phyloP scores from a whole-genome alignment of 2,329 filamentous ascomycete genomes.

The Verticillium albo-atrum region DNA sequence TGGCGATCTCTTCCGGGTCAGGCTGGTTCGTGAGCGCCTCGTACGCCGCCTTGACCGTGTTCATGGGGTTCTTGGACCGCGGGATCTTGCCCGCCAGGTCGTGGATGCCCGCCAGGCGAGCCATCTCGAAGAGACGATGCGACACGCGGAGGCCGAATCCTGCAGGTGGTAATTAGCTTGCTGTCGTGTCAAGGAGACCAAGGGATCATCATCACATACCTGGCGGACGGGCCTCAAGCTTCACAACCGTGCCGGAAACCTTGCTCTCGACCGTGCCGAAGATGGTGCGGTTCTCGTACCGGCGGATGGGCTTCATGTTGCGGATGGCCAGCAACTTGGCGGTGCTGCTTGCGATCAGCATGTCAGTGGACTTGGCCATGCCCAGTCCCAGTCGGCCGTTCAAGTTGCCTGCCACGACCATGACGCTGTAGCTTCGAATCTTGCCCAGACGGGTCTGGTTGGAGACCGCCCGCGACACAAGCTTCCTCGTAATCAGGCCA shows the following conservation, averaged over 20 bases:
- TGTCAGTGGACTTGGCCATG: conserved; percentile 81
- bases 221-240: conserved; percentile 77
- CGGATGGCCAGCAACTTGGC: conserved; percentile 77
- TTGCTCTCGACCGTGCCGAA: conserved; percentile 81
- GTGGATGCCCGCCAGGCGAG: conserved; percentile 76
- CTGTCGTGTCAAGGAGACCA: background rate
- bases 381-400: conserved; percentile 85
- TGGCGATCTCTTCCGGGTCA: conserved; percentile 84
- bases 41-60: conserved; percentile 89
- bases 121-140: conserved; percentile 91
- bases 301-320: conserved; percentile 87
- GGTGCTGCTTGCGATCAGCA: conserved; percentile 62
- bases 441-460: conserved; percentile 98
- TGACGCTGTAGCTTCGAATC: conserved; percentile 68
- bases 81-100: conserved; percentile 82
- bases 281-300: conserved; percentile 90
- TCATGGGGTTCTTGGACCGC: conserved; percentile 92
- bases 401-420: conserved; percentile 82
- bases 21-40: conserved; percentile 78
- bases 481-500: conserved; percentile 60
- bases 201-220: conserved; percentile 52
- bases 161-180: conserved; percentile 28
- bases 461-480: conserved; percentile 70
- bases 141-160: conserved; percentile 93
- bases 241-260: conserved; percentile 80